A percentile compares a stretch with the other conserved stretches of the same genome.
Evolutionary conservation across 495 filamentous ascomycete genomes (phyloP).

Genomic region (Neurospora pannonica): DNA sequence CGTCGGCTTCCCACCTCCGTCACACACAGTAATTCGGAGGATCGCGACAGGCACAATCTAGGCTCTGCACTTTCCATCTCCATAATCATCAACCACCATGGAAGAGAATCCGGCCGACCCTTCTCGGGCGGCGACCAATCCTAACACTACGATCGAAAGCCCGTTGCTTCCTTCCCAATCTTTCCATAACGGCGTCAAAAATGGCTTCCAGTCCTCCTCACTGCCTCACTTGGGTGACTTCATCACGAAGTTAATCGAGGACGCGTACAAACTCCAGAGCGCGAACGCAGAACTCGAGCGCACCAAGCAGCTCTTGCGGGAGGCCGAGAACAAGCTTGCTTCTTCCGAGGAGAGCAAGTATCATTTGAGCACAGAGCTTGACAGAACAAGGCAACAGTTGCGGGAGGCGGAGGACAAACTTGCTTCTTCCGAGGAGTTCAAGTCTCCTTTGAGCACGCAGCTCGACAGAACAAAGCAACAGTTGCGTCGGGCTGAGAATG

Average conservation of each 20-base stretch:
- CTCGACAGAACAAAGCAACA: not conserved
- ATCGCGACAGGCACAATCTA: not conserved
- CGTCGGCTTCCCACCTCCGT: not conserved
- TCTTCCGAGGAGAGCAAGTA: not conserved
- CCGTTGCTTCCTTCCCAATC: not conserved
- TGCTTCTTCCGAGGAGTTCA: too few relatives aligned
- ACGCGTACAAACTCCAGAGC: not conserved
- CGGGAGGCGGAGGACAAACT: not conserved
- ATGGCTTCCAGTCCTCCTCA: not conserved
- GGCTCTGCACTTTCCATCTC: not conserved
- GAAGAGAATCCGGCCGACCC: not conserved
- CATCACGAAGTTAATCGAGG: not conserved
- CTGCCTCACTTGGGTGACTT: not conserved
- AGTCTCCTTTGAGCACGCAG: not conserved
- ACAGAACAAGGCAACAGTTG: not conserved
- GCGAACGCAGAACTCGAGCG: not conserved
- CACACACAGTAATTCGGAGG: not conserved
- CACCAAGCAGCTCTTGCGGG: not conserved
- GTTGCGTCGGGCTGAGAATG: not conserved
- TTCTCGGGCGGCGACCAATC: not conserved
- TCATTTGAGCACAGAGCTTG: not conserved
- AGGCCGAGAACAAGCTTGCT: not conserved
- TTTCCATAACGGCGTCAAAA: not conserved
- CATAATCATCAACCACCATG: not conserved
- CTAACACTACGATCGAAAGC: not conserved